Conservation (phyloP, 441 rosid species). For the Brassica balearica region DNA sequence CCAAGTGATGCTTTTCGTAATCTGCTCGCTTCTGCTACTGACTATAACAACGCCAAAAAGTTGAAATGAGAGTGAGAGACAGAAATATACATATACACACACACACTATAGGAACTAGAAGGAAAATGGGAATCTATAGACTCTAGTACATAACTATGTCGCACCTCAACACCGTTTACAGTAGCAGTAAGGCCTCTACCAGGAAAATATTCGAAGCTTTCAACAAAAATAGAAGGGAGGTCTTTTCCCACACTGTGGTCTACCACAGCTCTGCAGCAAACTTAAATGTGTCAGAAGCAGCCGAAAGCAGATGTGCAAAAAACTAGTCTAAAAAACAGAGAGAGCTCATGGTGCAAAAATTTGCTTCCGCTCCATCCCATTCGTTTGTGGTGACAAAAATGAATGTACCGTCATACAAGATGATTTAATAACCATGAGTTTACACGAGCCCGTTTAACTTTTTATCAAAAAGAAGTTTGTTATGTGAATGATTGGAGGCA, state of each 20-base stretch:
- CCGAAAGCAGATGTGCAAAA: conserved; percentile 1
- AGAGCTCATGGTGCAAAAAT: conserved; percentile 9
- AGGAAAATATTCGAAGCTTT: conserved; percentile 89
- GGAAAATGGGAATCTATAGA: not conserved
- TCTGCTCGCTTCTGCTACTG: conserved; percentile 60
- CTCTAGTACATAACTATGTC: conserved; percentile 11
- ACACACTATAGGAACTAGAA: not conserved
- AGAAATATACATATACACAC: not conserved
- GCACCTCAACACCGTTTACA: conserved; percentile 69
- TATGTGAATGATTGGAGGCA: not conserved
- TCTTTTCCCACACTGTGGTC: conserved; percentile 89
- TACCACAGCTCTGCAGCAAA: conserved; percentile 86
- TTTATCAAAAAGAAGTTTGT: not conserved
- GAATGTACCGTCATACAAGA: conserved; percentile 1
- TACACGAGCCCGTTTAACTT: not conserved
- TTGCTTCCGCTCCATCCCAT: not conserved
- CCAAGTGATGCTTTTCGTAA: conserved; percentile 83
- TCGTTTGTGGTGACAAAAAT: not conserved
- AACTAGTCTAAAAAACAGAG: not conserved
- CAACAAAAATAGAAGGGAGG: conserved; percentile 80
- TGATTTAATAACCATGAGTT: not conserved
- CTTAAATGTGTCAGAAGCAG: conserved; percentile 28
- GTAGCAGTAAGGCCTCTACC: conserved; percentile 95
- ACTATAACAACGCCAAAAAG: conserved; percentile 50
- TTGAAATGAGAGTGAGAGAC: conserved; percentile 18